Base-by-base conservation (phyloP, 768 basidiomycete species). In the Psilocybe cyanescens region DNA sequence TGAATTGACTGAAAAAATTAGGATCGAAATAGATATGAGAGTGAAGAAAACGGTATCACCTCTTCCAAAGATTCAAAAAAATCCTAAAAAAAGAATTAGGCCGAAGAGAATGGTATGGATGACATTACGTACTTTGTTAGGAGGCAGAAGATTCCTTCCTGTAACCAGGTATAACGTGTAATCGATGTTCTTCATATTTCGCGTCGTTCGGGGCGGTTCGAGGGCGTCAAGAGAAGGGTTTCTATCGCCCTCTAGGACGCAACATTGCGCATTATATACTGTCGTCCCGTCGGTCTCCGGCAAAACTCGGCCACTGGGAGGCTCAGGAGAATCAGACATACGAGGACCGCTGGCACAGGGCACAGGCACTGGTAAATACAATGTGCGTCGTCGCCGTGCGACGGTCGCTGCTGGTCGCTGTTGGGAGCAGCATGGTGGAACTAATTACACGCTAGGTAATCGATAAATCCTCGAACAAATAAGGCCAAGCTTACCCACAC, bases 91-190 rank as follows among this genome's bases (percentile, higher is more conserved):
- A 65, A 51, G 51, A 45, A 59, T 63, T 44, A 63, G 44, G 61
- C 31, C 58, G 44, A 19, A 30, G 50, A 46, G 41, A 50, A 29
- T 57, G 41, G 49, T 56, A 16, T 24, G 59, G 55, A 17, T 29
- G 11, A 30, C 52, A 55, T 2, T 17, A 72, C 71, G 55, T 66
- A 91, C 93, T 82, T 90, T 93, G 70, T 86, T 88, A 19, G 81
- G 76, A 8, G 94, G 93, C 4, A 97, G 79, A 0, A 94, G 75
- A 19, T 87, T 82, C 57, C 95, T 80, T 14, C 91, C 92, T 0
- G 95, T 96, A 6, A 97, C 95, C 45, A 97, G 83, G 72, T 97
- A 98, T 8, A 97, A 73, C 0, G 90, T 86, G 67, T 88, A 88
- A 67, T 92, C 86, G 44, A 87, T 71, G 47, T 62, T 62, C 19